Percentiles rank a stretch among this genome's conserved stretches.
phyloP scores from a whole-genome alignment of 1,139 yeast species.

The Zygoascus hellenicus region DNA sequence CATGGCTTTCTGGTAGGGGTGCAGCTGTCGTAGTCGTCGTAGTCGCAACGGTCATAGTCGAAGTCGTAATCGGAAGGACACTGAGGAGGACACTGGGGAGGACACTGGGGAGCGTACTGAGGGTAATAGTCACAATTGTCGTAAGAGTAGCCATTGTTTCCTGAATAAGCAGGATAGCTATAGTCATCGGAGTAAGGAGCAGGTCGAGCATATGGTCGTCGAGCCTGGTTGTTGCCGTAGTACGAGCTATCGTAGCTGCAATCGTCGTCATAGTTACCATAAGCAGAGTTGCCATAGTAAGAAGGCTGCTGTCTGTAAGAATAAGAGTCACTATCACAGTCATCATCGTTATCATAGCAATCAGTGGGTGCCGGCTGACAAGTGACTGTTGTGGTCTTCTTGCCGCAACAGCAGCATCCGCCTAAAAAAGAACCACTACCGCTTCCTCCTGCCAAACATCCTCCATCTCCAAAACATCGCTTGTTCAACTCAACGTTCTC shows the following conservation, averaged over 20 bases:
- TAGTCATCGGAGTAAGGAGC: slow-evolving; percentile 2
- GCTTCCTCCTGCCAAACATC: slow-evolving; percentile 5
- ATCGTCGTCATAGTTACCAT: slow-evolving; percentile 1
- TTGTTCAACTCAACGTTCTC: slow-evolving; percentile 1
- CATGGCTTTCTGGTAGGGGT: background rate
- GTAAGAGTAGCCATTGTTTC: background rate
- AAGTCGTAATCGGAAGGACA: slow-evolving; percentile 2
- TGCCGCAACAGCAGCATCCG: slow-evolving; percentile 3
- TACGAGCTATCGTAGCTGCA: background rate
- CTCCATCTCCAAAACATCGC: slow-evolving; percentile 10
- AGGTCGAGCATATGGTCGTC: slow-evolving; percentile 1
- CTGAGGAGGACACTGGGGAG: background rate
- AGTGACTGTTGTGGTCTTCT: background rate
- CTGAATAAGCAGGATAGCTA: background rate
- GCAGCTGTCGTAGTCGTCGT: slow-evolving; percentile 5
- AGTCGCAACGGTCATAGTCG: slow-evolving; percentile 7
- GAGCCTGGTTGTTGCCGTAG: background rate
- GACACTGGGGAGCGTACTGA: background rate
- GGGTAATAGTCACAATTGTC: slow-evolving; percentile 5
- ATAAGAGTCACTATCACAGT: slow-evolving; percentile 1
- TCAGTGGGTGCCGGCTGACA: slow-evolving; percentile 4
- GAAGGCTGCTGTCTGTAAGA: slow-evolving; percentile 3
- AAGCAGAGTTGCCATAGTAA: slow-evolving; percentile 3
- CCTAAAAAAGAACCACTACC: slow-evolving; percentile 3
- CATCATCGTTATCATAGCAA: slow-evolving; percentile 1